Base-by-base conservation (phyloP, 306 rosid genomes). In the Medicago arabica region DNA sequence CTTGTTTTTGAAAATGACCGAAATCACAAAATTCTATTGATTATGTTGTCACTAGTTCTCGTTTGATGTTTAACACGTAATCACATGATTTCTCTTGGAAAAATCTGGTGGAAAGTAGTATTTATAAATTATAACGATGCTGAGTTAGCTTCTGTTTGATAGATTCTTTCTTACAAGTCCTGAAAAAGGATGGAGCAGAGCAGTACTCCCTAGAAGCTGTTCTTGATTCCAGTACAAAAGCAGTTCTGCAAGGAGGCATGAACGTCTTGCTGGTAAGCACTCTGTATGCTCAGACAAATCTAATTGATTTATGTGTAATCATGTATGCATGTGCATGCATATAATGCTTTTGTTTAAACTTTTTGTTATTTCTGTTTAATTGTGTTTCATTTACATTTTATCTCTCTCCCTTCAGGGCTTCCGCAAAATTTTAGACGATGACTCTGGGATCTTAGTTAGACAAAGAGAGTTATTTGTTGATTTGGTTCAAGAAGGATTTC, bases 401-500 rank as follows among this genome's bases (percentile, higher is more conserved):
- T 46, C 67, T 44, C 72, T 50, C 57, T 68, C 74, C 74, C 65
- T 78, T 47, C 89, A 95, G 97, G 97, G 92, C 77, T 92, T 95
- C 80, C 88, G 77, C 86, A 91, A 86, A 81, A 85, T 95, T 82
- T 83, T 95, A 62, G 96, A 89, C 16, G 85, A 86, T 9, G 77
- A 84, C 51, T 86, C 89, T 7, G 91, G 83, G 75, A 83, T 92
- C 64, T 75, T 92, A 15, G 86, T 83, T 72, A 85, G 85, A 69
- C 83, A 89, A 76, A 87, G 85, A 77, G 89, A 86, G 81, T 80
- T 74, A 61, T 87, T 88, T 61, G 73, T 84, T 75, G 91, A 92
- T 82, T 90, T 87, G 92, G 97, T 92, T 81, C 95, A 92, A 88
- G 98, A 90, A 87, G 98, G 96, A 79, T 89, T 92, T 85, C 98